These are phyloP conservation scores for Flagelloscypha sp. DNA, from an alignment of 768 basidiomycete genomes.

Conservation along the genomic window DNA sequence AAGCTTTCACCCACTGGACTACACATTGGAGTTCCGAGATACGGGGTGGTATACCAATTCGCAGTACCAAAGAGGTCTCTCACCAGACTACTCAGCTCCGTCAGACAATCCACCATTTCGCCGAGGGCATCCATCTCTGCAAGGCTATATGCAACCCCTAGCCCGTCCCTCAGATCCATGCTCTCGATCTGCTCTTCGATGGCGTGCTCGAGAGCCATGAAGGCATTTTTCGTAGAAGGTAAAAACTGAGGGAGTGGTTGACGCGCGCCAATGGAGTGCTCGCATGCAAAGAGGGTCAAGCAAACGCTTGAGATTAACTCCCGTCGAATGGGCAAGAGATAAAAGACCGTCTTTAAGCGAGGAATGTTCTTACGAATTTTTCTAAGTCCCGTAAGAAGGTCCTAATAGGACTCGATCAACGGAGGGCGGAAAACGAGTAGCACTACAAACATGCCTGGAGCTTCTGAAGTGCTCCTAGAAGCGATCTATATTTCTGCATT, in stretches of 20 bases:
- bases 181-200: conserved; percentile 26
- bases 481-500: conserved; percentile 32
- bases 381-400: conserved; percentile 36
- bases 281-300: conserved; percentile 39
- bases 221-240: conserved; percentile 35
- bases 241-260: conserved; percentile 43
- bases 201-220: conserved; percentile 23
- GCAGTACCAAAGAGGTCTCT: conserved; percentile 37
- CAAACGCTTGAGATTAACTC: conserved; percentile 41
- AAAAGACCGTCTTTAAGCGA: conserved; percentile 30
- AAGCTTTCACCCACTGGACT: too few species aligned
- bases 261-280: conserved; percentile 37
- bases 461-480: conserved; percentile 28
- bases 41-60: conserved; percentile 35
- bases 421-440: too few species aligned
- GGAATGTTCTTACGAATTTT: conserved; percentile 41
- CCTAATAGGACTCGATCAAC: too few species aligned
- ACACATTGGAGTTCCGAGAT: too few species aligned
- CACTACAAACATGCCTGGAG: too few species aligned
- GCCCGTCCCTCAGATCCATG: conserved; percentile 27
- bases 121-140: conserved; percentile 35
- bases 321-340: conserved; percentile 30
- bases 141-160: conserved; percentile 30
- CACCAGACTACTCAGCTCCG: conserved; percentile 30
- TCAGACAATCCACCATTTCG: conserved; percentile 33